Evolutionary conservation across 2,329 filamentous ascomycete genomes (phyloP).

Genomic region (Colletotrichum sp.): DNA sequence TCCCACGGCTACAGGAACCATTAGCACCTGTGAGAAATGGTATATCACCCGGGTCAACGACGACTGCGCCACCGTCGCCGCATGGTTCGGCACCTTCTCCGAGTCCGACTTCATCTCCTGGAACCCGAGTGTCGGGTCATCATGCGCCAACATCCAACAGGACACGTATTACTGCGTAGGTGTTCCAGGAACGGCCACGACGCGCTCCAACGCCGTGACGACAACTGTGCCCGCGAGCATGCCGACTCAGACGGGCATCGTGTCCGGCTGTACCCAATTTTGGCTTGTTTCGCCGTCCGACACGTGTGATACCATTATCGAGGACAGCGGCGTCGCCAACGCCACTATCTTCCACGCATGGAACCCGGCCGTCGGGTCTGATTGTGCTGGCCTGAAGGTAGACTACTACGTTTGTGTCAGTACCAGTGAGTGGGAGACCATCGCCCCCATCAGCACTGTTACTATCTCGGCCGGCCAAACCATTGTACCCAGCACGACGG

Average conservation of each 20-base stretch:
- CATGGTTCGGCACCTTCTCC: background rate
- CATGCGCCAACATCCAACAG: background rate
- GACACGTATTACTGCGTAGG: background rate
- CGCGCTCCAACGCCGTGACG: background rate
- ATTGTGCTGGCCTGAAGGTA: background rate
- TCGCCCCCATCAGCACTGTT: background rate
- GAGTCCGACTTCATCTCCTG: background rate
- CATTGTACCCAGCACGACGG: background rate
- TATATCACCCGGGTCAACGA: background rate
- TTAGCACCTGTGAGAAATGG: background rate
- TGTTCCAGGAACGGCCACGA: background rate
- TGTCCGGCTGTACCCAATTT: conserved; percentile 5
- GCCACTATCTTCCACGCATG: background rate
- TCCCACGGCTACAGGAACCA: background rate
- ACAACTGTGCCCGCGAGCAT: background rate
- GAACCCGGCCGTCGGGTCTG: background rate
- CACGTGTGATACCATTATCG: background rate
- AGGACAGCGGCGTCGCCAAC: background rate
- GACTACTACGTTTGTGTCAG: background rate
- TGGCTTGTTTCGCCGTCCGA: conserved; percentile 3
- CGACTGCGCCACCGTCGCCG: background rate
- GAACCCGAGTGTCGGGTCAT: background rate
- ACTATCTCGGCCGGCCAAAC: background rate
- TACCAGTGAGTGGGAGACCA: background rate
- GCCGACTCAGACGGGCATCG: conserved; percentile 5